Evolutionary conservation across 1,284 basidiomycete species (phyloP).

Genomic region (Ceratobasidium papillatum): DNA sequence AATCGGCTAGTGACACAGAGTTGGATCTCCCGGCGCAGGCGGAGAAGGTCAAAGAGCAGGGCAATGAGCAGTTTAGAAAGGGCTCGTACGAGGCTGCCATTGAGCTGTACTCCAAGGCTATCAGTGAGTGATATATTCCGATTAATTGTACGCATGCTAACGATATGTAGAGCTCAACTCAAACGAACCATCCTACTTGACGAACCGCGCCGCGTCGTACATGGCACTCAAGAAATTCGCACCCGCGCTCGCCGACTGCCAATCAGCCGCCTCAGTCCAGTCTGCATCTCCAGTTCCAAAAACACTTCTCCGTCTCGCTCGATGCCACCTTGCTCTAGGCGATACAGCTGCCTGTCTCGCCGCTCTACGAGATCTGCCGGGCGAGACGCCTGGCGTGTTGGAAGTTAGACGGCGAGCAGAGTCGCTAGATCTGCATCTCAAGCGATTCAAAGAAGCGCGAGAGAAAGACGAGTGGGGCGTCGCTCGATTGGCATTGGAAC

Average conservation of each 20-base stretch:
- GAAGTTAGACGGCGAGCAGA: conserved; percentile 66
- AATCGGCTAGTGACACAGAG: conserved; percentile 10
- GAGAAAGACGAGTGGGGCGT: conserved; percentile 72
- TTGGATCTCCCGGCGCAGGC: conserved; percentile 52
- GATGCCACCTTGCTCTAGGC: conserved; percentile 82
- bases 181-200: conserved; percentile 76
- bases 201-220: conserved; percentile 86
- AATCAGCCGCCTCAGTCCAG: conserved; percentile 74
- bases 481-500: conserved; percentile 72
- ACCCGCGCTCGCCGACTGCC: conserved; percentile 79
- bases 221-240: conserved; percentile 83
- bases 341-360: conserved; percentile 70
- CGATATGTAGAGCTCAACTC: conserved; percentile 64
- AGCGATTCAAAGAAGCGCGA: conserved; percentile 67
- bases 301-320: conserved; percentile 78
- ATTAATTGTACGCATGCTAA: conserved; percentile 2
- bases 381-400: conserved; percentile 60
- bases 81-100: conserved; percentile 75
- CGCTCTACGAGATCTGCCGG: conserved; percentile 60
- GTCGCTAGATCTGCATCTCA: conserved; percentile 69
- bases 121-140: conserved; percentile 57
- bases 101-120: conserved; percentile 80
- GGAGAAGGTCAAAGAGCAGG: conserved; percentile 73
- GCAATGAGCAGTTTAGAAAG: conserved; percentile 78
- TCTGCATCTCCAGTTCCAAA: conserved; percentile 62